Percentiles rank a stretch among this genome's conserved stretches.
Conservation (phyloP, 495 filamentous ascomycete genomes). For the Penicillium manginii region DNA sequence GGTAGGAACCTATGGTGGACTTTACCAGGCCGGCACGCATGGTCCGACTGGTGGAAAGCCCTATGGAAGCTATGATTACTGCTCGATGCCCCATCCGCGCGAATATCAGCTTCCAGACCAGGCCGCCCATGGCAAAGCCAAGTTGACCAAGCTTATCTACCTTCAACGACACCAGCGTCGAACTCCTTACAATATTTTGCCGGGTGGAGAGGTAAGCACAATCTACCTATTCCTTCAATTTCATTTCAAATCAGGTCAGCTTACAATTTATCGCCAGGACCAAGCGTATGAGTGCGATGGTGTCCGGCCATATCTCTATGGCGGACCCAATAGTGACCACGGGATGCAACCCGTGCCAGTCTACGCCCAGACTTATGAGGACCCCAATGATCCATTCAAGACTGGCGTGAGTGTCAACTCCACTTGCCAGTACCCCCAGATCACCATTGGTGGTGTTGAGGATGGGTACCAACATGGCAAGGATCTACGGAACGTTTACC, state of each 20-base stretch:
- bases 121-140: conserved; percentile 32
- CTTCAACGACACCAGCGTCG: conserved; percentile 49
- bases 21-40: conserved; percentile 38
- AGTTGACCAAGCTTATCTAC: conserved; percentile 46
- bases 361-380: conserved; percentile 46
- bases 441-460: conserved; percentile 47
- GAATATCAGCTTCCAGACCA: conserved; percentile 38
- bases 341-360: conserved; percentile 35
- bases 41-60: conserved; percentile 29
- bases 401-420: conserved; percentile 41
- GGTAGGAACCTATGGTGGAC: conserved; percentile 45
- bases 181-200: conserved; percentile 47
- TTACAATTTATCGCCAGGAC: conserved; percentile 31
- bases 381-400: conserved; percentile 43
- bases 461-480: conserved; percentile 49
- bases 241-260: neutral
- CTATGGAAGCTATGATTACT: conserved; percentile 45
- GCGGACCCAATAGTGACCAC: conserved; percentile 25
- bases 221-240: neutral
- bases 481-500: conserved; percentile 44
- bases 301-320: conserved; percentile 45
- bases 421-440: conserved; percentile 49
- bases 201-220: conserved; percentile 40
- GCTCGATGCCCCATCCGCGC: conserved; percentile 51
- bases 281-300: conserved; percentile 47